Percentiles rank a stretch among this genome's conserved stretches.
phyloP scores from a whole-genome alignment of 2,329 filamentous ascomycete genomes.

The Paramyrothecium sp. region DNA sequence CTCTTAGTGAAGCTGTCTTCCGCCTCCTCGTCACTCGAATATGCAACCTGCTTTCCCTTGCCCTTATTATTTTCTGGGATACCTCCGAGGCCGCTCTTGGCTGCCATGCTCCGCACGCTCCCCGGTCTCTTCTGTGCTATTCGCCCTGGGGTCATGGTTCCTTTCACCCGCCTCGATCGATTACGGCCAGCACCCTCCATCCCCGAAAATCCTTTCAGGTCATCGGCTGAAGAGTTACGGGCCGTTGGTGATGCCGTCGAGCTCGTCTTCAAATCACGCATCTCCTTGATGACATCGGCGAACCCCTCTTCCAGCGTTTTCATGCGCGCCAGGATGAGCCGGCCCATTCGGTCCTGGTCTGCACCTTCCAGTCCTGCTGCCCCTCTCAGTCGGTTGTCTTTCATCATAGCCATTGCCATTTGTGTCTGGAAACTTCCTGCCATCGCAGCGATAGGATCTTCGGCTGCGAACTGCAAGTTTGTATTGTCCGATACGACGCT shows the following conservation, averaged over 20 bases:
- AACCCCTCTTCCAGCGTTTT: conserved; percentile 91
- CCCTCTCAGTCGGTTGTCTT: conserved; percentile 50
- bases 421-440: conserved; percentile 80
- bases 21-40: conserved; percentile 33
- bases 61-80: conserved; percentile 31
- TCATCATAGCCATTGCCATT: conserved; percentile 70
- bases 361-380: conserved; percentile 32
- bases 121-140: conserved; percentile 29
- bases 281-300: conserved; percentile 78
- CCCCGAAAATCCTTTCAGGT: conserved; percentile 21
- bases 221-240: conserved; percentile 50
- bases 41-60: conserved; percentile 47
- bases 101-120: conserved; percentile 40
- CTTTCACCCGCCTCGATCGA: conserved; percentile 11
- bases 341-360: conserved; percentile 68
- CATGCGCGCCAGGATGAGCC: conserved; percentile 85
- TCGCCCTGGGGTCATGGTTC: conserved; percentile 19
- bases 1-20: conserved; percentile 26
- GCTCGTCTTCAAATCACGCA: conserved; percentile 60
- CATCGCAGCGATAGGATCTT: conserved; percentile 61
- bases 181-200: conserved; percentile 34
- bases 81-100: not conserved
- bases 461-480: conserved; percentile 51
- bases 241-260: conserved; percentile 46
- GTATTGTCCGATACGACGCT: conserved; percentile 73